These are phyloP conservation scores for Rhodotorula taiwanensis DNA, from an alignment of 768 basidiomycete genomes.

Conservation along the genomic window DNA sequence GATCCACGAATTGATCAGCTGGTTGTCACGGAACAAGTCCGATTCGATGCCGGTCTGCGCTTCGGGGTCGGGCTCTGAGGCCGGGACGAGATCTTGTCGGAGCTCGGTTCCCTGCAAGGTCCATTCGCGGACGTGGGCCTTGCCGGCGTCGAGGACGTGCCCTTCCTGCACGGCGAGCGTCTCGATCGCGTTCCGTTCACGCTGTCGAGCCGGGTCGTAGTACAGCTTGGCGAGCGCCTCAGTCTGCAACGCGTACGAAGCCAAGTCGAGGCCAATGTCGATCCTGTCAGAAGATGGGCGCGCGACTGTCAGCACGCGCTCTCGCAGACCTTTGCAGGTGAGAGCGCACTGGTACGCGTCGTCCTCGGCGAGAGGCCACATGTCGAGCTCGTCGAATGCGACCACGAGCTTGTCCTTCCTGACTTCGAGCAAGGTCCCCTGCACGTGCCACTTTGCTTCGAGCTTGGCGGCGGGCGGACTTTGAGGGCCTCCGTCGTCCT, in stretches of 20 bases:
- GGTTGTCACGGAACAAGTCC: constrained; percentile 58
- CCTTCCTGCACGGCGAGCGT: constrained; percentile 1
- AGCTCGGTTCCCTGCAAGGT: constrained; percentile 65
- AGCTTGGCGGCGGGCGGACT: neutral
- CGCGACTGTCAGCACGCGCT: neutral
- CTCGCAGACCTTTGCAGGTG: neutral
- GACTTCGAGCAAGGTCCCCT: constrained; percentile 55
- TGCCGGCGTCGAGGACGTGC: constrained; percentile 21
- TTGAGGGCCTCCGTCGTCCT: constrained; percentile 6
- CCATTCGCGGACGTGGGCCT: constrained; percentile 48
- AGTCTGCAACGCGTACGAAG: constrained; percentile 64
- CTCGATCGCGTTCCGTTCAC: constrained; percentile 23
- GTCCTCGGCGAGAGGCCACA: constrained; percentile 47
- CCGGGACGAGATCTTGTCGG: constrained; percentile 60
- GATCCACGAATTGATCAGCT: constrained; percentile 75
- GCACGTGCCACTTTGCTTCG: constrained; percentile 37
- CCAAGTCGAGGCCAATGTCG: constrained; percentile 63
- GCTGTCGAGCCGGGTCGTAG: constrained; percentile 50
- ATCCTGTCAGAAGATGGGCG: constrained; percentile 45
- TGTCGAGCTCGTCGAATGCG: constrained; percentile 51
- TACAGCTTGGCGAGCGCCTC: constrained; percentile 57
- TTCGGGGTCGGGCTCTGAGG: too few relatives aligned
- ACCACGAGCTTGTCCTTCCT: constrained; percentile 56
- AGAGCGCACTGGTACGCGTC: constrained; percentile 51
- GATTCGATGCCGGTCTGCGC: neutral